Base-by-base conservation (phyloP, 2,329 filamentous ascomycete genomes). In the Xylariaceae sp. region DNA sequence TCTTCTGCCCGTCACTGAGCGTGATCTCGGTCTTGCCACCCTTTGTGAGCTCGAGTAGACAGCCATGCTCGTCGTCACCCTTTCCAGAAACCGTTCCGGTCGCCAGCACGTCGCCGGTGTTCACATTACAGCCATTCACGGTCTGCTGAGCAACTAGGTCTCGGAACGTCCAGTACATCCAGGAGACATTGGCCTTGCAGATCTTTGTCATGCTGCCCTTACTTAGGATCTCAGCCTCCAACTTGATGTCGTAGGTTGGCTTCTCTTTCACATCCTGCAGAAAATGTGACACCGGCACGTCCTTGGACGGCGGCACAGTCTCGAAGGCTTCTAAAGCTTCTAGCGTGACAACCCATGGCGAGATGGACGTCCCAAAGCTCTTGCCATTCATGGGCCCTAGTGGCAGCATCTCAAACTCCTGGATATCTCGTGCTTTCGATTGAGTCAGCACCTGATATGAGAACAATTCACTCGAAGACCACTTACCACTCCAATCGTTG, bases 331-430 rank as follows among this genome's bases (percentile, higher is more conserved):
- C 75, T n/a, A 88, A 68, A 0, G 85, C 84, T 42, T 86, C 83
- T 1, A 82, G 72, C 0, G 83, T 84, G 2, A 87, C 70, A 10
- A 87, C 73, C 85, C 85, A 88, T 0, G 85, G 83, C 0, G 80
- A 83, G 18, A 88, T 80, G 0, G 77, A 78, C 0, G 83, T 87
- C 5, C 77, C 79, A 49, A 86, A 85, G 37, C 78, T 80, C 69
- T 88, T 88, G 2, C 79, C 78, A 54, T 86, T 84, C 55, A 87
- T 77, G 0, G 85, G 85, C 0, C 84, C 84, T 0, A 87, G 71
- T 0, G 83, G 83, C 2, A 74, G 74, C 83, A 87, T 86, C 64
- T 87, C 85, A 18, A 82, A 74, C 0, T 72, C 77, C 68, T 87
- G 84, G 17, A 88, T 82, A 67, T 87, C 84, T n/a, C 84, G 75